Evolutionary conservation across 345 rosid genomes (phyloP), one percentile per base, ranked within the genome.

Genomic region (Aethionema arabicum): DNA sequence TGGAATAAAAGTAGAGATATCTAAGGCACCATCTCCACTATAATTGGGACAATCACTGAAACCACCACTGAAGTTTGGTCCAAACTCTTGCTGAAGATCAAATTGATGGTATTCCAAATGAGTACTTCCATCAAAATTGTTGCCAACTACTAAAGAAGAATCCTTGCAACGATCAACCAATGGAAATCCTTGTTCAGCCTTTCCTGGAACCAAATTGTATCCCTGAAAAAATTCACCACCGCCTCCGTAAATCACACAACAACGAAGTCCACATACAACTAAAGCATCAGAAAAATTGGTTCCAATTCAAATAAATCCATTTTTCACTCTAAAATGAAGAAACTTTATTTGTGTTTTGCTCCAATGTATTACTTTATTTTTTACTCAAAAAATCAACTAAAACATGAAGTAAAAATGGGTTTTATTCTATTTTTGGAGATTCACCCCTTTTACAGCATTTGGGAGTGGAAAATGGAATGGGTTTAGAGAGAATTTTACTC

Each of bases 61-160:
- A 63, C 77, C 72, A 63, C 74, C 52, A 61, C 76, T 83, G 70
- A 84, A 84, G 67, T 76, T 74, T 32, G 79, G 82, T 45, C 82
- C 95, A 65, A 82, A 80, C 42, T 81, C 88, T 68, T 75, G 87
- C 39, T 82, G 86, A 68, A 84, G 61, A 68, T 88, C 96, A 75
- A 66, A 90, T 52, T 77, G 87, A 76, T 73, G 75, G 61, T 77
- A 87, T 27, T 87, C 90, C 79, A 82, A 59, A 32, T 76, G 80
- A 62, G 67, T 41, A 27, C 71, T 63, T 63, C 78, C 88, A 63
- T 76, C 85, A 29, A 76, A 59, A 60, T 70, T 75, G 78, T 67
- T 79, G 13, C 56, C 78, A 61, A 58, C 67, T 30, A 75, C 81
- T 15, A 77, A 66, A 37, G 80, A 73, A 16, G 83, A 62, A 40